Conservation (phyloP, 2,329 filamentous ascomycete species). For the Boeremia exigua region DNA sequence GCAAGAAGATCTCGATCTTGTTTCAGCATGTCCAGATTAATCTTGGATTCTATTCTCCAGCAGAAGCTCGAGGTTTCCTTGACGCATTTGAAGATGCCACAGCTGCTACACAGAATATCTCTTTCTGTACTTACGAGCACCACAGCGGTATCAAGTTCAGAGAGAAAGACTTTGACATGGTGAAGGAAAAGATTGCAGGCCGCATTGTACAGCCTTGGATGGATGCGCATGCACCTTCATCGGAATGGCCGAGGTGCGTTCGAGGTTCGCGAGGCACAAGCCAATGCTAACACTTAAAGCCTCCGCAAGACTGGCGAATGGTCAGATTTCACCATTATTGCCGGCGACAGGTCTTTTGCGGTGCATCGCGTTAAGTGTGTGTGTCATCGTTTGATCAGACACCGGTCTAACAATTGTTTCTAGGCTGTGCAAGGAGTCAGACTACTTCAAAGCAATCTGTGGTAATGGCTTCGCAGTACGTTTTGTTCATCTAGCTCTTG, state of each 20-base stretch:
- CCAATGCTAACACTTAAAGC: constrained; percentile 10
- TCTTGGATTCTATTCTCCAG: constrained; percentile 17
- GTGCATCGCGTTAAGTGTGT: constrained; percentile 28
- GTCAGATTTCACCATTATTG: constrained; percentile 29
- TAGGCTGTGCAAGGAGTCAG: constrained; percentile 24
- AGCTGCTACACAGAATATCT: constrained; percentile 13
- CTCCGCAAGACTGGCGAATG: constrained; percentile 25
- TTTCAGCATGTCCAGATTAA: constrained; percentile 24
- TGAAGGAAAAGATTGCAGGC: neutral
- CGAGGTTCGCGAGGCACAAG: too few species aligned
- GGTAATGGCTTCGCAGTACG: constrained; percentile 22
- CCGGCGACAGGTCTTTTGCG: constrained; percentile 19
- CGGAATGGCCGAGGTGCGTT: constrained; percentile 22
- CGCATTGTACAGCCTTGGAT: neutral
- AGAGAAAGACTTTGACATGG: neutral
- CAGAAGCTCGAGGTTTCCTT: constrained; percentile 18
- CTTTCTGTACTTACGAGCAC: constrained; percentile 15
- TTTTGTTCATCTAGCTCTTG: neutral
- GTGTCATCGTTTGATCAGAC: too few species aligned
- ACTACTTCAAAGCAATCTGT: constrained; percentile 31
- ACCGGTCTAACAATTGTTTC: neutral
- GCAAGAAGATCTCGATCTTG: constrained; percentile 25
- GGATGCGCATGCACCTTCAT: neutral
- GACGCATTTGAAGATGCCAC: constrained; percentile 13
- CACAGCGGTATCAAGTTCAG: neutral